Evolutionary conservation across 345 rosid species (phyloP).

Genomic region (Boechera stricta): DNA sequence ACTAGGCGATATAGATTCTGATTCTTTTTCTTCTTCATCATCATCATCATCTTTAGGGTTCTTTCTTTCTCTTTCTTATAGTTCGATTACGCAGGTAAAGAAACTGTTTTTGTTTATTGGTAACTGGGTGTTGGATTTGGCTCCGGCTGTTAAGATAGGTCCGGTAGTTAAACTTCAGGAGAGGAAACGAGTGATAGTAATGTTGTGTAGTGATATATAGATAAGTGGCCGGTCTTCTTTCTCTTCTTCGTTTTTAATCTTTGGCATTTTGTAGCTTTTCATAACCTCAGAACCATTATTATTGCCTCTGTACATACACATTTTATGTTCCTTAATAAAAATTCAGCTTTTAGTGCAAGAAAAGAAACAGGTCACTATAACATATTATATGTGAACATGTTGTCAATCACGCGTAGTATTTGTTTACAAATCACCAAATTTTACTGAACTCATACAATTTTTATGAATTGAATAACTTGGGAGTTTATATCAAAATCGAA

Average conservation of each 20-base stretch:
- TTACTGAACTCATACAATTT: not conserved
- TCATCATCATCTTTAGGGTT: constrained; percentile 39
- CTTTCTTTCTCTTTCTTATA: constrained; percentile 14
- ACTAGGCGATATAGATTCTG: constrained; percentile 71
- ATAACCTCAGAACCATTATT: constrained; percentile 58
- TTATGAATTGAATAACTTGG: not conserved
- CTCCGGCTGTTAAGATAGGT: constrained; percentile 52
- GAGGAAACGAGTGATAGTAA: constrained; percentile 50
- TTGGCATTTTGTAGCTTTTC: constrained; percentile 53
- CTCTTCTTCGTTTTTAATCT: constrained; percentile 24
- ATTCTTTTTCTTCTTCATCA: constrained; percentile 58
- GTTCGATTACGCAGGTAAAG: constrained; percentile 49
- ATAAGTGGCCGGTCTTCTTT: constrained; percentile 38
- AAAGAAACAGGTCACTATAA: not conserved
- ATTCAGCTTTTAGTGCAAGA: constrained; percentile 47
- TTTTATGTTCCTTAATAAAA: constrained; percentile 67
- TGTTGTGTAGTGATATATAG: constrained; percentile 50
- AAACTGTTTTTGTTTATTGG: constrained; percentile 43
- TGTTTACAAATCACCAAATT: too few species aligned
- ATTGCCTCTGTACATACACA: constrained; percentile 84
- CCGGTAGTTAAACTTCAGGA: constrained; percentile 53
- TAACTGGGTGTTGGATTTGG: constrained; percentile 45
- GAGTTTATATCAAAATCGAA: not conserved
- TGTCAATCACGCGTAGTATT: too few species aligned
- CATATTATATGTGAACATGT: not conserved